Conservation (phyloP, 306 rosid genomes). For the Fragaria iinumae region DNA sequence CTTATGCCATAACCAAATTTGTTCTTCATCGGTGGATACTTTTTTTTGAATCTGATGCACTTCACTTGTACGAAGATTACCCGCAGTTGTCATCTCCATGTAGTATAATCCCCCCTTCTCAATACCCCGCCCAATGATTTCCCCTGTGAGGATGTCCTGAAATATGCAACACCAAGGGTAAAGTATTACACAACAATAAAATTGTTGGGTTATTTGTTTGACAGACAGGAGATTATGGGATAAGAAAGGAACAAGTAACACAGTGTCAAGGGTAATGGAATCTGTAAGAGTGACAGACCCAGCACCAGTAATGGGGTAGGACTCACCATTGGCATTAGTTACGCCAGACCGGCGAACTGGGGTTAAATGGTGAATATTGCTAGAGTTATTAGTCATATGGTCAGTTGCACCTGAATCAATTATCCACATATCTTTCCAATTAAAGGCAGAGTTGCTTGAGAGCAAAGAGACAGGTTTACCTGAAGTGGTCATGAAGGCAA, state of each 20-base stretch:
- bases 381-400: not conserved
- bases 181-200: not conserved
- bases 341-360: not conserved
- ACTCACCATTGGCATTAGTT: not conserved
- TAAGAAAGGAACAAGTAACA: not conserved
- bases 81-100: not conserved
- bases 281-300: not conserved
- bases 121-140: not conserved
- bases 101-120: not conserved
- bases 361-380: not conserved
- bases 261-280: not conserved
- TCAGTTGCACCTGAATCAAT: not conserved
- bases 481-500: not conserved
- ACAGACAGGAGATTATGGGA: not conserved
- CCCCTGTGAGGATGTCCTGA: not conserved
- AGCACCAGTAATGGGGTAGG: not conserved
- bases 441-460: not conserved
- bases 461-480: not conserved
- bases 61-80: not conserved
- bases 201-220: not conserved
- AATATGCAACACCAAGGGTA: not conserved
- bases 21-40: not conserved
- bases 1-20: not conserved
- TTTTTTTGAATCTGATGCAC: not conserved
- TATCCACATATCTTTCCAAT: not conserved